A percentile compares a stretch with the other conserved stretches of the same genome.
phyloP scores from a whole-genome alignment of 352 stramenopile species.

The Thraustochytrium aureum region DNA sequence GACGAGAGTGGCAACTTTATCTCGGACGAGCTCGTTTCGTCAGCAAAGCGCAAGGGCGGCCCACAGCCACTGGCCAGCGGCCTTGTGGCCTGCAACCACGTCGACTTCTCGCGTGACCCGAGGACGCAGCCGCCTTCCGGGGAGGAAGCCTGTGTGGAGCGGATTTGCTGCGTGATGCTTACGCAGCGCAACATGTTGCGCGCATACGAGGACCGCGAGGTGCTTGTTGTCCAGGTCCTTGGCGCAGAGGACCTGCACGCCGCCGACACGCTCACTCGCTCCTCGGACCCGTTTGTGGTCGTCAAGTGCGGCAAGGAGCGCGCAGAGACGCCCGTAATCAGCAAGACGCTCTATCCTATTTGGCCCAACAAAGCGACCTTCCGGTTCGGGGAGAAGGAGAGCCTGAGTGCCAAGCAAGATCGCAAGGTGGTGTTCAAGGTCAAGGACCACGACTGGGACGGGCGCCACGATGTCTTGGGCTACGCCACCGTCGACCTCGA shows the following conservation, averaged over 20 bases:
- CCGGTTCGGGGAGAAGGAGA: constrained; percentile 38
- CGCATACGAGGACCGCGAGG: constrained; percentile 16
- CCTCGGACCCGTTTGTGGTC: constrained; percentile 60
- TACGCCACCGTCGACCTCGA: neutral
- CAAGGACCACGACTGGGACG: constrained; percentile 1
- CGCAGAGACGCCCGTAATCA: neutral
- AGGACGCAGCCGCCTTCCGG: neutral
- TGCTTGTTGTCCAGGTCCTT: constrained; percentile 58
- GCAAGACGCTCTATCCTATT: constrained; percentile 21
- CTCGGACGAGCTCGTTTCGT: constrained; percentile 19
- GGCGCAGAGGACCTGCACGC: constrained; percentile 54
- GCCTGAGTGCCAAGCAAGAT: neutral
- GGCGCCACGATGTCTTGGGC: neutral
- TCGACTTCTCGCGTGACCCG: neutral
- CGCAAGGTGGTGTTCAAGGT: neutral
- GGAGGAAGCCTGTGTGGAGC: neutral
- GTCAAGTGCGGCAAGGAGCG: constrained; percentile 56
- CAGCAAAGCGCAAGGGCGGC: neutral
- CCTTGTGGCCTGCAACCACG: neutral
- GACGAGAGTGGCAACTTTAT: neutral
- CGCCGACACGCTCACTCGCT: constrained; percentile 56
- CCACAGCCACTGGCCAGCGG: neutral
- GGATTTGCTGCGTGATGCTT: constrained; percentile 4
- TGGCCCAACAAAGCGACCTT: constrained; percentile 50
- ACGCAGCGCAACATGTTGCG: constrained; percentile 44